phyloP scores from a whole-genome alignment of 768 basidiomycete genomes.

The Mycena sanguinolenta region DNA sequence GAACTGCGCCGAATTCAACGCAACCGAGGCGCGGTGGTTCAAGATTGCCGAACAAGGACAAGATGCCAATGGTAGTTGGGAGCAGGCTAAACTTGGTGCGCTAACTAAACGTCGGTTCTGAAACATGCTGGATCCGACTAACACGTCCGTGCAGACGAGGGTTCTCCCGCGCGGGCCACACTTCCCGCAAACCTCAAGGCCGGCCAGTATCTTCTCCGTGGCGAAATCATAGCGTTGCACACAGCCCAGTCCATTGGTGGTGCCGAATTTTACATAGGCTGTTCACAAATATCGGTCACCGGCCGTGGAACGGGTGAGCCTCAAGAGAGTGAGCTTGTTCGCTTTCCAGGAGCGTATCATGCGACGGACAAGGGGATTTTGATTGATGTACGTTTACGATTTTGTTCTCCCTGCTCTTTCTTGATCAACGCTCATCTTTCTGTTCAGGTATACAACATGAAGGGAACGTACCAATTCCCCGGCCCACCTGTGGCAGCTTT shows the following conservation, averaged over 20 bases:
- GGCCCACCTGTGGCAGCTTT: conserved; percentile 52
- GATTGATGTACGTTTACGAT: conserved; percentile 36
- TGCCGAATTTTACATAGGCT: conserved; percentile 54
- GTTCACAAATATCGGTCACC: conserved; percentile 49
- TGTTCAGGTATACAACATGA: conserved; percentile 39
- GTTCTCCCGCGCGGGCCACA: conserved; percentile 47
- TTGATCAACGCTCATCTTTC: background rate
- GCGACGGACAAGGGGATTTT: conserved; percentile 47
- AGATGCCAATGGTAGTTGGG: conserved; percentile 51
- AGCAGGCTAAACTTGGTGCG: conserved; percentile 55
- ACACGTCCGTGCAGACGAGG: conserved; percentile 39
- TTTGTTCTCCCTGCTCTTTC: background rate
- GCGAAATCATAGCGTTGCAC: conserved; percentile 63
- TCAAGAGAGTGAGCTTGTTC: conserved; percentile 37
- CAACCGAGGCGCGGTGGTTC: conserved; percentile 64
- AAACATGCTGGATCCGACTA: background rate
- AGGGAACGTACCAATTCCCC: conserved; percentile 45
- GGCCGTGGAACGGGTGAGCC: conserved; percentile 47
- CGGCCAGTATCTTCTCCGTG: conserved; percentile 67
- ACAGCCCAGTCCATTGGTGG: conserved; percentile 51
- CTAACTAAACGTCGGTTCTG: background rate
- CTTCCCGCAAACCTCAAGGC: conserved; percentile 52
- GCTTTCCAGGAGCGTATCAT: conserved; percentile 46
- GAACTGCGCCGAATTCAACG: conserved; percentile 59
- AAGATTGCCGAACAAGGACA: conserved; percentile 61